Conservation (phyloP, 1,284 basidiomycete genomes). For the Mycosarcoma mackinlayi region DNA sequence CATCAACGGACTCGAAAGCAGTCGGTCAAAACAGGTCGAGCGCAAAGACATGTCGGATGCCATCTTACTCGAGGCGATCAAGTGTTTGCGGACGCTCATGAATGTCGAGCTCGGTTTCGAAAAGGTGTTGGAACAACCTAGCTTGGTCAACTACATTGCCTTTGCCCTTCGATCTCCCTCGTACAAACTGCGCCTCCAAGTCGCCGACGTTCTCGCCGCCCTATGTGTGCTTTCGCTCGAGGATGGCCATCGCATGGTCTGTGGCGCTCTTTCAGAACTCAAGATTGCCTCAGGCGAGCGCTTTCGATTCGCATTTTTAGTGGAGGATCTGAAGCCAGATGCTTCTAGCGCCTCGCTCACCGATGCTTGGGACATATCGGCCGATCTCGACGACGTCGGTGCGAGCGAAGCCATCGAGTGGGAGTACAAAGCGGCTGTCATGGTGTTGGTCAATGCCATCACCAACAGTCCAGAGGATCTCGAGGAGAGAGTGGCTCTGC, state of each 20-base stretch:
- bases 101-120: conserved; percentile 86
- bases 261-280: conserved; percentile 83
- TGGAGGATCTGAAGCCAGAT: conserved; percentile 75
- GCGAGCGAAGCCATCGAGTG: conserved; percentile 71
- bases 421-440: conserved; percentile 81
- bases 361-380: conserved; percentile 68
- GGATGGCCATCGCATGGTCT: conserved; percentile 79
- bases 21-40: conserved; percentile 25
- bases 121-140: conserved; percentile 76
- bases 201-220: conserved; percentile 83
- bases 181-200: conserved; percentile 78
- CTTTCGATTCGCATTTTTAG: conserved; percentile 82
- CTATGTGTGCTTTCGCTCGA: conserved; percentile 80
- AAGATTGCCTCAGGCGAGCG: conserved; percentile 77
- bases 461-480: conserved; percentile 80
- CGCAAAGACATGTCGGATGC: conserved; percentile 59
- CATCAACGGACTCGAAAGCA: conserved; percentile 16
- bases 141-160: conserved; percentile 78
- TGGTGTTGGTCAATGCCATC: conserved; percentile 82
- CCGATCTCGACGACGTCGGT: conserved; percentile 24
- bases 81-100: conserved; percentile 82
- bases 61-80: conserved; percentile 71
- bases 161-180: conserved; percentile 76
- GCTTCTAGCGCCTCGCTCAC: conserved; percentile 69
- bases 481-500: conserved; percentile 80